Conservation (phyloP, 2,329 filamentous ascomycete genomes). For the Pyrenophora teres region DNA sequence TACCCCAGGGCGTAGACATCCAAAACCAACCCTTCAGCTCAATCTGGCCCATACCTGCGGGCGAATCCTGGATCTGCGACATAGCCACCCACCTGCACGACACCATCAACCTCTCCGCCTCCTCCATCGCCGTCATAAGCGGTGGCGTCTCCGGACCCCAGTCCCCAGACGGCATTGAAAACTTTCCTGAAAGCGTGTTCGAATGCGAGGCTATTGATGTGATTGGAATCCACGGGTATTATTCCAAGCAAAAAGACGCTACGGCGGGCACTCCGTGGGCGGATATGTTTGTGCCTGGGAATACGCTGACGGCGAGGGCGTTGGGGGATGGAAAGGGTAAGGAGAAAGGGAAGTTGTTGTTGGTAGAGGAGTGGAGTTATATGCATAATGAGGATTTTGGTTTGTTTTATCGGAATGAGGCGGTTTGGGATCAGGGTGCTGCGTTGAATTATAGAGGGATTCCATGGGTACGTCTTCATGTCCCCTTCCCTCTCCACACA, state of each 20-base stretch:
- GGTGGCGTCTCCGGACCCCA: constrained; percentile 43
- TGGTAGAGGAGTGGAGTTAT: constrained; percentile 44
- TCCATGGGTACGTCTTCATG: constrained; percentile 36
- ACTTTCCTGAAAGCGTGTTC: constrained; percentile 41
- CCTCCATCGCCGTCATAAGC: constrained; percentile 43
- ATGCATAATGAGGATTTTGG: constrained; percentile 27
- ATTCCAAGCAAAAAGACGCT: constrained; percentile 22
- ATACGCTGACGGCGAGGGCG: constrained; percentile 39
- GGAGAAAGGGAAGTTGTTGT: constrained; percentile 31
- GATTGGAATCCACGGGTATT: constrained; percentile 44
- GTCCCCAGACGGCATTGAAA: constrained; percentile 29
- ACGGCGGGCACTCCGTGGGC: constrained; percentile 44
- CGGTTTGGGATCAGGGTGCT: constrained; percentile 43
- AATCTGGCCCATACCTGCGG: constrained; percentile 42
- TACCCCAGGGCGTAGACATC: constrained; percentile 39
- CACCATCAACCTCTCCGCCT: constrained; percentile 28
- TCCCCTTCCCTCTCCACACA: too few species aligned
- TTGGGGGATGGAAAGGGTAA: constrained; percentile 22
- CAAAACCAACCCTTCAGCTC: constrained; percentile 45
- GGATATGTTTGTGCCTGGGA: constrained; percentile 41
- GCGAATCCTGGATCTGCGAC: constrained; percentile 44
- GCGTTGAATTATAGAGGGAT: constrained; percentile 44
- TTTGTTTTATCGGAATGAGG: constrained; percentile 38
- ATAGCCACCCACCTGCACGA: constrained; percentile 42
- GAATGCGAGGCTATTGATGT: constrained; percentile 42